A percentile compares a stretch with the other conserved stretches of the same genome.
Evolutionary conservation across 129 eudicot species (phyloP).

Genomic region (Sambucus nigra): DNA sequence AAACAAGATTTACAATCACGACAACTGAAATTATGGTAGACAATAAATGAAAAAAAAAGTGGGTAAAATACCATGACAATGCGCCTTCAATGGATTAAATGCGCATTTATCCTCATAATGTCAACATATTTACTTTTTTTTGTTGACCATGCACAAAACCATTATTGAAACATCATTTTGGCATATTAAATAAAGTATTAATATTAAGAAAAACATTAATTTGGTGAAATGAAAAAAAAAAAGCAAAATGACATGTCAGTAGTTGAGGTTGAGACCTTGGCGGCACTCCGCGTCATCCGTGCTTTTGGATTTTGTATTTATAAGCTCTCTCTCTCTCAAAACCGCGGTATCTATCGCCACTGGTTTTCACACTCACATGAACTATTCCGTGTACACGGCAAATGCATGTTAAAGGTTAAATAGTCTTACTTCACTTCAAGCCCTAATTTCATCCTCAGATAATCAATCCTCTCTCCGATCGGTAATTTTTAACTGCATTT

Average conservation of each 20-base stretch:
- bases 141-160: too few species aligned
- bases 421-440: neutral
- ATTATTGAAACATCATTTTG: too few species aligned
- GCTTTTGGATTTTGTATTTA: neutral
- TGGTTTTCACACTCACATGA: neutral
- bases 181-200: too few species aligned
- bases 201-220: neutral
- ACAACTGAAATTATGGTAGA: too few species aligned
- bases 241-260: neutral
- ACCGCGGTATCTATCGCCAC: neutral
- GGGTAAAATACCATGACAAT: too few species aligned
- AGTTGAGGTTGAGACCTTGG: neutral
- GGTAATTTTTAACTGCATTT: conserved; percentile 8
- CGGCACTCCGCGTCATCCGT: conserved; percentile 17
- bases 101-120: too few species aligned
- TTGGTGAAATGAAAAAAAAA: neutral
- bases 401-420: neutral
- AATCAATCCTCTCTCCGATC: neutral
- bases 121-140: too few species aligned
- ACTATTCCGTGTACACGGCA: neutral
- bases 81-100: too few species aligned
- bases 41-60: too few species aligned
- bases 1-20: too few species aligned
- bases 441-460: conserved; percentile 5
- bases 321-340: neutral